Percentiles rank a stretch among this genome's conserved stretches.
phyloP scores from a whole-genome alignment of 1,284 basidiomycete species.

The Ceratobasidium sp. region DNA sequence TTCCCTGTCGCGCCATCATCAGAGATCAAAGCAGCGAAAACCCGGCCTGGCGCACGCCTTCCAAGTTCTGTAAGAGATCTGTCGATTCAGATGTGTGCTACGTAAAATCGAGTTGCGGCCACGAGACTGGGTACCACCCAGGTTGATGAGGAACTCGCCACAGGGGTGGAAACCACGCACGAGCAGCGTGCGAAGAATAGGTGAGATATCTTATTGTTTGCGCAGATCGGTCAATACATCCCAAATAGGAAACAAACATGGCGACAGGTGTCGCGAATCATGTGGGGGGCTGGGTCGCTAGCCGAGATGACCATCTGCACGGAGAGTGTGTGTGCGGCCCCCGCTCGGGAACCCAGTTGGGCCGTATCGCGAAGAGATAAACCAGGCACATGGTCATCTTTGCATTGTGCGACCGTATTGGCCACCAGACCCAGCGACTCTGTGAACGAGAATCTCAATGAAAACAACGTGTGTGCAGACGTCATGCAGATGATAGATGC shows the following conservation, averaged over 20 bases:
- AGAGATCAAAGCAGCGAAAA: constrained; percentile 27
- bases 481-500: constrained; percentile 14
- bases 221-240: constrained; percentile 18
- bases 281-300: not conserved
- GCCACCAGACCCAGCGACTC: constrained; percentile 9
- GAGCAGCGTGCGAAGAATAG: constrained; percentile 9
- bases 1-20: constrained; percentile 35
- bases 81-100: constrained; percentile 33
- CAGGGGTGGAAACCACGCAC: constrained; percentile 26
- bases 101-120: constrained; percentile 29
- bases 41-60: constrained; percentile 34
- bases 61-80: constrained; percentile 37
- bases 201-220: constrained; percentile 11
- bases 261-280: constrained; percentile 10
- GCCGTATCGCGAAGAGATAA: constrained; percentile 10
- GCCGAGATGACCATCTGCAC: constrained; percentile 31
- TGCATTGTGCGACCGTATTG: constrained; percentile 15
- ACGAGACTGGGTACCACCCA: constrained; percentile 4
- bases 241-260: not conserved
- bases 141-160: constrained; percentile 6
- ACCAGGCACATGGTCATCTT: constrained; percentile 28
- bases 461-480: constrained; percentile 37
- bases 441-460: constrained; percentile 20
- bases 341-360: constrained; percentile 14
- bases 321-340: not conserved